These are phyloP conservation scores for Podaxis rugospora DNA, from an alignment of 768 basidiomycete genomes.

Conservation along the genomic window DNA sequence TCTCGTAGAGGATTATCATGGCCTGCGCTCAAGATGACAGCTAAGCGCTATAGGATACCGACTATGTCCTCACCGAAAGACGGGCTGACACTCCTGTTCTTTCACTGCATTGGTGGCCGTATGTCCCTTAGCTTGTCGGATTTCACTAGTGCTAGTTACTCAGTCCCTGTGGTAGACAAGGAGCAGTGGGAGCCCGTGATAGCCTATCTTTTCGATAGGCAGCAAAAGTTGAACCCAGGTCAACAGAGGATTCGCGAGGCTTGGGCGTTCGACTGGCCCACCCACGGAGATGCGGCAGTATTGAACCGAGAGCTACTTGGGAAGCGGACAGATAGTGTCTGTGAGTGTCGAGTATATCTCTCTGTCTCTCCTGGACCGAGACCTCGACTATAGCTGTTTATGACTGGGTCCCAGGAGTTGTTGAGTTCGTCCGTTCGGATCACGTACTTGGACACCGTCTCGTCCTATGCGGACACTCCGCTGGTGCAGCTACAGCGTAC, in stretches of 20 bases:
- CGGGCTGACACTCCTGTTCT: slow-evolving; percentile 42
- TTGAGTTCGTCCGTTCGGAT: slow-evolving; percentile 27
- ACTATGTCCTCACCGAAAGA: slow-evolving; percentile 20
- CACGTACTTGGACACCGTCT: slow-evolving; percentile 30
- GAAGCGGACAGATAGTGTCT: slow-evolving; percentile 27
- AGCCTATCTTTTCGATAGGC: slow-evolving; percentile 29
- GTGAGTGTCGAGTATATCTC: slow-evolving; percentile 21
- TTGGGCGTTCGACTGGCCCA: slow-evolving; percentile 50
- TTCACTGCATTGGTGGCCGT: slow-evolving; percentile 47
- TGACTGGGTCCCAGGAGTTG: slow-evolving; percentile 34
- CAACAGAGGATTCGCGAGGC: slow-evolving; percentile 33
- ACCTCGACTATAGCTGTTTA: slow-evolving; percentile 23
- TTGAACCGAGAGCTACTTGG: slow-evolving; percentile 33
- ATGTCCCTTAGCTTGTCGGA: slow-evolving; percentile 15
- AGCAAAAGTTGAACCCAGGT: slow-evolving; percentile 15
- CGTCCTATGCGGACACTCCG: slow-evolving; percentile 39
- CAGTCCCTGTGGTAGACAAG: slow-evolving; percentile 34
- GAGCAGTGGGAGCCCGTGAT: slow-evolving; percentile 53
- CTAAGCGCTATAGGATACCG: slow-evolving; percentile 36
- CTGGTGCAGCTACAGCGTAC: slow-evolving; percentile 37
- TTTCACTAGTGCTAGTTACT: background rate
- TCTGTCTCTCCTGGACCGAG: background rate
- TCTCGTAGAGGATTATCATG: slow-evolving; percentile 10
- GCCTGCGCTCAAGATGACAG: slow-evolving; percentile 34
- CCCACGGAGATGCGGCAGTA: slow-evolving; percentile 43